Evolutionary conservation across 345 rosid species (phyloP).

Genomic region (Microcos paniculata): DNA sequence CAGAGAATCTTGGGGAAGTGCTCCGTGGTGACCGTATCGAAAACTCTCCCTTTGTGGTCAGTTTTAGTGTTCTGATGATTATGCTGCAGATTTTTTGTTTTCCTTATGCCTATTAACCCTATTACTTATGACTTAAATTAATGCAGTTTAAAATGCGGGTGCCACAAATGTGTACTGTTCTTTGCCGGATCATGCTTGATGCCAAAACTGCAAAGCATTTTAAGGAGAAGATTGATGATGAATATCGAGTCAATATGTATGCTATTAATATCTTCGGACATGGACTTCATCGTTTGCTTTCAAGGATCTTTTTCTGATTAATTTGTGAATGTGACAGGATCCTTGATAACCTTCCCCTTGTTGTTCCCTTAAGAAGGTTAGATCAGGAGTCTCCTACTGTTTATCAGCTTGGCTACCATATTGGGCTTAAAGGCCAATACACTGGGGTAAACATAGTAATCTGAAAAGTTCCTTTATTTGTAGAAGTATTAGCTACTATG

Average conservation of each 20-base stretch:
- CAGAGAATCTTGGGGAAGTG: slow-evolving; percentile 98
- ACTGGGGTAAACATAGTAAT: slow-evolving; percentile 62
- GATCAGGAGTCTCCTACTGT: slow-evolving; percentile 70
- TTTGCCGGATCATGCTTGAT: slow-evolving; percentile 54
- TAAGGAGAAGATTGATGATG: slow-evolving; percentile 90
- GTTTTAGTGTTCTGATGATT: slow-evolving; percentile 20
- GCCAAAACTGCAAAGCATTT: slow-evolving; percentile 64
- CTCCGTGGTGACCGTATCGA: slow-evolving; percentile 98
- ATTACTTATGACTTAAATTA: slow-evolving; percentile 10
- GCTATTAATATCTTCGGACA: slow-evolving; percentile 14
- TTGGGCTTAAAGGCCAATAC: slow-evolving; percentile 89
- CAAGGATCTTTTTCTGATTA: slow-evolving; percentile 18
- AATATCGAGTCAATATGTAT: slow-evolving; percentile 93
- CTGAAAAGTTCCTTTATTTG: slow-evolving; percentile 9
- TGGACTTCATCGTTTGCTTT: neutral
- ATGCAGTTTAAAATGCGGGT: slow-evolving; percentile 91
- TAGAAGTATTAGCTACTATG: neutral
- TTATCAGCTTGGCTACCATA: slow-evolving; percentile 88
- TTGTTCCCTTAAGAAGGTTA: slow-evolving; percentile 67
- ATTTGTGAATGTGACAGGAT: slow-evolving; percentile 59
- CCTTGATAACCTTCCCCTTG: slow-evolving; percentile 95
- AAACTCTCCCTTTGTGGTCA: slow-evolving; percentile 78
- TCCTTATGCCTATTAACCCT: slow-evolving; percentile 13
- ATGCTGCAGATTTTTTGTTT: neutral
- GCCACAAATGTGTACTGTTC: slow-evolving; percentile 72